A percentile compares a stretch with the other conserved stretches of the same genome.
These are phyloP conservation scores for Cymodocea nodosa DNA, from an alignment of 116 monocot genomes.

Conservation along the genomic window DNA sequence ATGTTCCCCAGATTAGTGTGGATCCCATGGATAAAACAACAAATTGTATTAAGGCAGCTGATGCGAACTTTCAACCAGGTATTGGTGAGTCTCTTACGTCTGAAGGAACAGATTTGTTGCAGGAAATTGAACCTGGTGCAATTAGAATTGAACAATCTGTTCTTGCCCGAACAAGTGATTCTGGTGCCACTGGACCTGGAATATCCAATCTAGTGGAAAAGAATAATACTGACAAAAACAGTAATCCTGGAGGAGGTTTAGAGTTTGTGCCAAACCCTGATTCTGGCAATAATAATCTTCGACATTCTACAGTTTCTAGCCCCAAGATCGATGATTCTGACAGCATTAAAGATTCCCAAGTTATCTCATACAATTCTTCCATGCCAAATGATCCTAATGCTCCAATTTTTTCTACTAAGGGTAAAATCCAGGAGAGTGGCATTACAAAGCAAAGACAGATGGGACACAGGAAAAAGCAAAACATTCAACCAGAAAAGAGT, in stretches of 20 bases:
- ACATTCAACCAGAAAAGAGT: slow-evolving; percentile 16
- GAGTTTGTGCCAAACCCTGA: neutral
- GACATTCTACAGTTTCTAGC: neutral
- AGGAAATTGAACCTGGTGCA: neutral
- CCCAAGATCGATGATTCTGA: neutral
- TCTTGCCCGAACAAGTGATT: too few relatives aligned
- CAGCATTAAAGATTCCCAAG: neutral
- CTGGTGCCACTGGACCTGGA: neutral
- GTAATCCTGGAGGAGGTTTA: neutral
- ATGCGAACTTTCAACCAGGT: neutral
- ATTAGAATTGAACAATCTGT: neutral
- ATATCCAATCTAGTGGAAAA: neutral
- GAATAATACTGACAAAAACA: neutral
- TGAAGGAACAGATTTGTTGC: neutral
- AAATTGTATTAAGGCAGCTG: neutral
- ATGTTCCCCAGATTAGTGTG: neutral
- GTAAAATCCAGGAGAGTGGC: neutral
- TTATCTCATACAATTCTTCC: neutral
- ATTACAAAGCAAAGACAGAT: slow-evolving; percentile 25
- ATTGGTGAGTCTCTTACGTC: neutral
- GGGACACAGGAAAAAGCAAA: slow-evolving; percentile 32
- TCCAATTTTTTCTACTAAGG: neutral
- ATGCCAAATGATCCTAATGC: neutral
- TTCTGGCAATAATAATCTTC: neutral
- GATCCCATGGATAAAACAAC: neutral